phyloP scores from a whole-genome alignment of 129 eudicot genomes.

The Glebionis coronaria region DNA sequence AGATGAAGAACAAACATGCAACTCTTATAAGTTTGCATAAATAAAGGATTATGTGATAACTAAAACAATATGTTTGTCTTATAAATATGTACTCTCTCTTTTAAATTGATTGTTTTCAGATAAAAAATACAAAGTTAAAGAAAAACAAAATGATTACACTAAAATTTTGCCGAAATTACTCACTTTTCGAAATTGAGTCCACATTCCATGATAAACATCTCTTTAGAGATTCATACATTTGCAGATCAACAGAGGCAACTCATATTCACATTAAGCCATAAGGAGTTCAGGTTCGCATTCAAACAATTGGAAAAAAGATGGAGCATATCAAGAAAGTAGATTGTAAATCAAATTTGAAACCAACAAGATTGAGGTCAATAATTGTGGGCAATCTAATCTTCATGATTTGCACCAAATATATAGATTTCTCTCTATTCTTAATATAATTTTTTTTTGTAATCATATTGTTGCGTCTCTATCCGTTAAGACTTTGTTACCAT shows the following conservation, averaged over 20 bases:
- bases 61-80: not conserved
- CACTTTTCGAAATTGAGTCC: too few species aligned
- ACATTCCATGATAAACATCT: too few species aligned
- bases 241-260: constrained; percentile 8
- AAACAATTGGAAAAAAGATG: constrained; percentile 2
- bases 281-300: constrained; percentile 13
- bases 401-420: constrained; percentile 1
- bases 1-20: not conserved
- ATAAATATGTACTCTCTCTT: too few species aligned
- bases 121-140: too few species aligned
- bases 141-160: too few species aligned
- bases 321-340: constrained; percentile 18
- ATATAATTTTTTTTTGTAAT: not conserved
- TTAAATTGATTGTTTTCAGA: too few species aligned
- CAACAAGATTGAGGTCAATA: constrained; percentile 11
- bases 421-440: not conserved
- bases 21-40: not conserved
- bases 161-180: too few species aligned
- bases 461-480: constrained; percentile 10
- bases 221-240: too few species aligned
- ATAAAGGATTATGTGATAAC: too few species aligned
- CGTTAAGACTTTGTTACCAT: not conserved
- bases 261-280: constrained; percentile 20
- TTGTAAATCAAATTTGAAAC: constrained; percentile 16
- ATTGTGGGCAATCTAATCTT: constrained; percentile 23